phyloP scores from a whole-genome alignment of 2,329 filamentous ascomycete genomes.

The Calonectria henricotiae region DNA sequence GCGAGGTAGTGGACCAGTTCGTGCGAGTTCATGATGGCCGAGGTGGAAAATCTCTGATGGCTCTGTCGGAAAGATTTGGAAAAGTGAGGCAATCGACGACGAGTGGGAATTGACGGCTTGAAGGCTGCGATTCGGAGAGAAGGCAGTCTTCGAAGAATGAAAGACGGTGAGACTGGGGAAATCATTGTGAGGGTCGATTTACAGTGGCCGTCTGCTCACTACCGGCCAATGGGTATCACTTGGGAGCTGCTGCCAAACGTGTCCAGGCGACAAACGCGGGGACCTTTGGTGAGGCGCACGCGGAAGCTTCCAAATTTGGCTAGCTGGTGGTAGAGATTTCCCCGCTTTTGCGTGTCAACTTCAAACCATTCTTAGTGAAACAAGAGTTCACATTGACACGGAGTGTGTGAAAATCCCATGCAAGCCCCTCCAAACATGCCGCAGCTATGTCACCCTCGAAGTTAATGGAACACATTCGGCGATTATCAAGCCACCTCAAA shows the following conservation, averaged over 20 bases:
- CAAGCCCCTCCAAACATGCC: constrained; percentile 23
- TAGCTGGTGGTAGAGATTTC: constrained; percentile 8
- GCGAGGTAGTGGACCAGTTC: constrained; percentile 86
- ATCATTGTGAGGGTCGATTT: constrained; percentile 49
- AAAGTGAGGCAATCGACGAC: constrained; percentile 48
- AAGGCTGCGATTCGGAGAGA: constrained; percentile 55
- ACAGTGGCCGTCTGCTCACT: constrained; percentile 33
- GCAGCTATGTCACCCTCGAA: constrained; percentile 30
- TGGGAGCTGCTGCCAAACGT: constrained; percentile 49
- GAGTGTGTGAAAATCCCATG: constrained; percentile 12
- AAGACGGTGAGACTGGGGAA: constrained; percentile 57
- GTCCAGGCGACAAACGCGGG: constrained; percentile 41
- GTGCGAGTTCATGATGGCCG: constrained; percentile 70
- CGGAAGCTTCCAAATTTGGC: constrained; percentile 8
- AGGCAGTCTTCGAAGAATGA: constrained; percentile 58
- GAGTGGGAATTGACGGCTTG: constrained; percentile 45
- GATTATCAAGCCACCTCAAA: constrained; percentile 25
- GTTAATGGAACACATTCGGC: constrained; percentile 29
- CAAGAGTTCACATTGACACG: neutral
- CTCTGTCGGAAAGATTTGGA: constrained; percentile 47
- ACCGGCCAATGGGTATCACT: constrained; percentile 35
- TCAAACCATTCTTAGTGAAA: neutral
- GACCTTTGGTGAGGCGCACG: constrained; percentile 36
- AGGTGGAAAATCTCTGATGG: constrained; percentile 55
- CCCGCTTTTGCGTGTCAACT: constrained; percentile 13